Evolutionary conservation across 106 monocot genomes (phyloP).

Genomic region (Dendrobium huoshanense): DNA sequence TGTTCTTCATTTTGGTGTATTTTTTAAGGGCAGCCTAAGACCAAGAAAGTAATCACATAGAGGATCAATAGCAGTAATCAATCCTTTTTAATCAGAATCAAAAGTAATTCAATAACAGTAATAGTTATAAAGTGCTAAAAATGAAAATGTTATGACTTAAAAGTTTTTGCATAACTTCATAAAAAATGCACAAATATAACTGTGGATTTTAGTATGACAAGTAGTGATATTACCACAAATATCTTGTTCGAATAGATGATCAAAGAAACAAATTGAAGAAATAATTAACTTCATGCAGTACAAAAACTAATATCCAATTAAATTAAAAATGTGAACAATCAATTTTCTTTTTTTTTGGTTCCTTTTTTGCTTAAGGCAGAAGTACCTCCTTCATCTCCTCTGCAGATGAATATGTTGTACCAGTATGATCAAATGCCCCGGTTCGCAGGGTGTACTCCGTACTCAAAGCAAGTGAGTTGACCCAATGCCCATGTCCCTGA

Average conservation of each 20-base stretch:
- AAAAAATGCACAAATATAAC: neutral
- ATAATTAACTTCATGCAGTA: neutral
- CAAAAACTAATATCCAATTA: neutral
- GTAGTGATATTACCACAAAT: neutral
- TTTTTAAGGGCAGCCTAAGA: conserved; percentile 66
- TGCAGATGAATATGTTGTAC: conserved; percentile 66
- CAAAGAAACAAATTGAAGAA: neutral
- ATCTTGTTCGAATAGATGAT: neutral
- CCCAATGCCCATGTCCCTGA: conserved; percentile 96
- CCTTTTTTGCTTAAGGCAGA: neutral
- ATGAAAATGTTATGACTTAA: neutral
- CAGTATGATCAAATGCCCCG: conserved; percentile 89
- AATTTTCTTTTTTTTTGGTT: neutral
- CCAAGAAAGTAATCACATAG: neutral
- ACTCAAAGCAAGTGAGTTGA: conserved; percentile 92
- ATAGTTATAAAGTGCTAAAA: neutral
- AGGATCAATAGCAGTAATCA: neutral
- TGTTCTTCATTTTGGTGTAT: conserved; percentile 82
- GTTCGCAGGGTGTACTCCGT: conserved; percentile 91
- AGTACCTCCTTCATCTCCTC: conserved; percentile 93
- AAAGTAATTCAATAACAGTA: neutral
- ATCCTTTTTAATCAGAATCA: neutral
- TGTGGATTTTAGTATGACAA: neutral
- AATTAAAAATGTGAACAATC: neutral
- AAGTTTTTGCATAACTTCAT: neutral